These are phyloP conservation scores for Cinchona pubescens DNA, from an alignment of 257 asterid species.

Conservation along the genomic window DNA sequence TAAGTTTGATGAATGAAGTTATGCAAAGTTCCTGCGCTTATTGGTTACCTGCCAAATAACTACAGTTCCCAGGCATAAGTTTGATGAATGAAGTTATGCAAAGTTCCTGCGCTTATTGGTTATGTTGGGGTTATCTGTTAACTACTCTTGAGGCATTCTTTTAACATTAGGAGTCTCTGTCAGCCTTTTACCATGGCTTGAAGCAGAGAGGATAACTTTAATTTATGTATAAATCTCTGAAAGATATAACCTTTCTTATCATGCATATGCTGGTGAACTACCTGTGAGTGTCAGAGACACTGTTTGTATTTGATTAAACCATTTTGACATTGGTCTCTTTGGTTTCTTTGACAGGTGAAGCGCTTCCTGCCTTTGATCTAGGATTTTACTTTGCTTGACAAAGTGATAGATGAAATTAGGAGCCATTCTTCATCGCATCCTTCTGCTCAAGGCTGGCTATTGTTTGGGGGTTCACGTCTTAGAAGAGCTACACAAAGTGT, in stretches of 20 bases:
- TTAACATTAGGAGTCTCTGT: background rate
- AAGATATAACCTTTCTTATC: background rate
- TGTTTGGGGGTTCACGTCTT: background rate
- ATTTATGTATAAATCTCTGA: background rate
- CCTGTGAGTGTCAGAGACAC: background rate
- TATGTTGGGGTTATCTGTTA: background rate
- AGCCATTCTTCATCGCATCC: background rate
- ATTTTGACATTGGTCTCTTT: background rate
- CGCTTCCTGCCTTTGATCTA: background rate
- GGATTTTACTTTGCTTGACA: background rate
- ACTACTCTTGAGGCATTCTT: background rate
- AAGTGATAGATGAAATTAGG: background rate
- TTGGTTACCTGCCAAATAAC: no score
- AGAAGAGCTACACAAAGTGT: background rate
- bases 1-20: constrained; percentile 3
- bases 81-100: background rate
- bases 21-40: background rate
- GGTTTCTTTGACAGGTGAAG: constrained; percentile 10
- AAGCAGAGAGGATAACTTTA: background rate
- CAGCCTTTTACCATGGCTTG: background rate
- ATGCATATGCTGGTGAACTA: background rate
- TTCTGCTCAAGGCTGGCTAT: background rate
- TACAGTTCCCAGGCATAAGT: background rate
- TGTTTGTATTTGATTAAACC: background rate
- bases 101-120: background rate